Base-by-base conservation (phyloP, 2,329 filamentous ascomycete species). In the Calonectria pseudoturangicola region DNA sequence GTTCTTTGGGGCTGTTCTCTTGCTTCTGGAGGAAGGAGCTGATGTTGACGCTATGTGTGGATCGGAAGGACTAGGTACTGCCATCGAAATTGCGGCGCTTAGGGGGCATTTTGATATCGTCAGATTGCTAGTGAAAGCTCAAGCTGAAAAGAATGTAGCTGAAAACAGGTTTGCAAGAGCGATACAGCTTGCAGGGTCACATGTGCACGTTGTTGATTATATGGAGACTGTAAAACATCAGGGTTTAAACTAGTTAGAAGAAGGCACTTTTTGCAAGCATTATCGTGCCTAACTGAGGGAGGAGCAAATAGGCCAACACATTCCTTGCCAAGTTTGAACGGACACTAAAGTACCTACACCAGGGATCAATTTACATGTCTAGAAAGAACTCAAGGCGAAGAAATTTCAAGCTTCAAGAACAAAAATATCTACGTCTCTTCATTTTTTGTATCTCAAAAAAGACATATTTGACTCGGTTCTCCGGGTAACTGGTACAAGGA, bases 131-230 rank as follows among this genome's bases (percentile, higher is more conserved):
- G 50, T 54, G 5, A 54, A 54, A 4, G 50, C 50, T 15, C 27
- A 12, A 5, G 28, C 50, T n/a, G 50, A 54, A 54, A 33, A 10
- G 27, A 18, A 54, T 12, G 8, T 54, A 3, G 12, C 50, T 12
- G 50, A 54, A 54, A 54, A 54, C 18, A 18, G 50, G 13, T 54
- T 54, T 30, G 27, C 50, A 2, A 15, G 50, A n/a, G 50, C 50
- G 0, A 54, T 33, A 21, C 3, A n/a, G 8, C 28, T 33, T 0
- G 28, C 28, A n/a, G 50, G 27, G 12, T n/a, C 50, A 4, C 28
- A 54, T 1, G 15, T 54, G 0, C 28, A 54, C n/a, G n/a, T 54
- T n/a, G 16, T 54, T n/a, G 28, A 54, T 33, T 54, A 33, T 54
- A 10, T 54, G 9, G 50, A 54, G 16, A 33, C 2, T 3, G 50